Percentiles rank a stretch among this genome's conserved stretches.
phyloP scores from a whole-genome alignment of 2,329 filamentous ascomycete genomes.

The Talaromyces sp. region DNA sequence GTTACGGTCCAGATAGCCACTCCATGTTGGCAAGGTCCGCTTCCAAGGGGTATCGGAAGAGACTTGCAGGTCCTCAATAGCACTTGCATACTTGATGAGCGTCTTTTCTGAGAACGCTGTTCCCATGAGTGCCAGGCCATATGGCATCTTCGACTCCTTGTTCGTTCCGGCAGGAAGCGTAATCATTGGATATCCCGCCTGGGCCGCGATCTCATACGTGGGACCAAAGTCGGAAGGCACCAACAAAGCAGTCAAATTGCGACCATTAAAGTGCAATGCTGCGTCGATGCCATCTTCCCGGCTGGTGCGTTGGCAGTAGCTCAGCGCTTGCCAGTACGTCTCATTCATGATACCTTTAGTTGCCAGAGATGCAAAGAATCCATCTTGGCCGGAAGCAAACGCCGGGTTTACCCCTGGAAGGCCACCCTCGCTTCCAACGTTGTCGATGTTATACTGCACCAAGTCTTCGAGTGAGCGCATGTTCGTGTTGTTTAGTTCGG shows the following conservation, averaged over 20 bases:
- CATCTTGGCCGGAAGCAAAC: slow-evolving; percentile 65
- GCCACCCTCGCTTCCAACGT: slow-evolving; percentile 63
- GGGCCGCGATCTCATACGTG: slow-evolving; percentile 63
- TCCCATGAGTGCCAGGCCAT: slow-evolving; percentile 54
- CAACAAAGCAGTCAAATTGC: slow-evolving; percentile 55
- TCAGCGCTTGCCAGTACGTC: slow-evolving; percentile 61
- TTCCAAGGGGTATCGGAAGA: slow-evolving; percentile 39
- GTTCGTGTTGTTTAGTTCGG: slow-evolving; percentile 56
- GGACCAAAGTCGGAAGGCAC: slow-evolving; percentile 64
- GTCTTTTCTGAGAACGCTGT: slow-evolving; percentile 56
- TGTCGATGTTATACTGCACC: slow-evolving; percentile 57
- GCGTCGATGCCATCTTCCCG: slow-evolving; percentile 65
- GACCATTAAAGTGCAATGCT: slow-evolving; percentile 48
- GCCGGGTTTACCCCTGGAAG: slow-evolving; percentile 56
- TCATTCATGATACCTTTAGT: slow-evolving; percentile 57
- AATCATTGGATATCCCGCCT: slow-evolving; percentile 69
- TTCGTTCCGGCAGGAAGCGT: slow-evolving; percentile 60
- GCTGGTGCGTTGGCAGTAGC: slow-evolving; percentile 53
- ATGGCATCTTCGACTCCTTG: slow-evolving; percentile 52
- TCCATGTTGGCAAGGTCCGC: slow-evolving; percentile 49
- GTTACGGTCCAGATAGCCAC: slow-evolving; percentile 41
- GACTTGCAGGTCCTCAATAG: slow-evolving; percentile 55
- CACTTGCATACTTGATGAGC: slow-evolving; percentile 57
- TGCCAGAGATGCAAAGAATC: slow-evolving; percentile 58
- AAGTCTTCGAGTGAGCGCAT: slow-evolving; percentile 59